A percentile compares a stretch with the other conserved stretches of the same genome.
Conservation (phyloP, 805 yeast genomes). For the Nakazawaea ernobii region DNA sequence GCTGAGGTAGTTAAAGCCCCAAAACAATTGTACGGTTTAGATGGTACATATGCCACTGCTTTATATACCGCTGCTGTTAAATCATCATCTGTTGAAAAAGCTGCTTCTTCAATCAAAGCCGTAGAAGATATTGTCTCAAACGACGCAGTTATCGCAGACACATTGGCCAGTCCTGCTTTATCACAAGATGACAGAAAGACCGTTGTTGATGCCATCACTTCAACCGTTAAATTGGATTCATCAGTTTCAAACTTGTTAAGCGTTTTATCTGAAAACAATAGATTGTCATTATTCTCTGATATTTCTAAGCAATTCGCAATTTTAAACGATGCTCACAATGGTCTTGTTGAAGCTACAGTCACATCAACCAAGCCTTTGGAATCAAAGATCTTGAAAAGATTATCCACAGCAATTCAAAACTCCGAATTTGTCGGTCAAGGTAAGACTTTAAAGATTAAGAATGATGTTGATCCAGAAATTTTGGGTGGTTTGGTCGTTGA, state of each 20-base stretch:
- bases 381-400: conserved; percentile 67
- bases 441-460: conserved; percentile 78
- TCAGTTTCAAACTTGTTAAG: conserved; percentile 73
- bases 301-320: conserved; percentile 67
- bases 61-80: conserved; percentile 87
- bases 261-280: conserved; percentile 91
- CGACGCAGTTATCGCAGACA: conserved; percentile 58
- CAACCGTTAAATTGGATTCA: conserved; percentile 49
- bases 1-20: conserved; percentile 68
- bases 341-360: conserved; percentile 88
- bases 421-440: conserved; percentile 81
- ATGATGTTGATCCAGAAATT: conserved; percentile 82
- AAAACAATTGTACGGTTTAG: conserved; percentile 89
- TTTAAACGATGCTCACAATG: conserved; percentile 84
- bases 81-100: conserved; percentile 62
- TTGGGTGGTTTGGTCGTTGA: conserved; percentile 95
- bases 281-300: conserved; percentile 64
- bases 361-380: conserved; percentile 86
- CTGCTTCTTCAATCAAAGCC: conserved; percentile 60
- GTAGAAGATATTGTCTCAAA: conserved; percentile 48
- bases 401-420: conserved; percentile 70
- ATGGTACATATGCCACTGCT: conserved; percentile 96
- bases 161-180: conserved; percentile 79
- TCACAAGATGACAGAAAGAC: conserved; percentile 66
- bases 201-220: conserved; percentile 57